Conservation (phyloP, 352 stramenopile species). For the Phytopythium montanum region DNA sequence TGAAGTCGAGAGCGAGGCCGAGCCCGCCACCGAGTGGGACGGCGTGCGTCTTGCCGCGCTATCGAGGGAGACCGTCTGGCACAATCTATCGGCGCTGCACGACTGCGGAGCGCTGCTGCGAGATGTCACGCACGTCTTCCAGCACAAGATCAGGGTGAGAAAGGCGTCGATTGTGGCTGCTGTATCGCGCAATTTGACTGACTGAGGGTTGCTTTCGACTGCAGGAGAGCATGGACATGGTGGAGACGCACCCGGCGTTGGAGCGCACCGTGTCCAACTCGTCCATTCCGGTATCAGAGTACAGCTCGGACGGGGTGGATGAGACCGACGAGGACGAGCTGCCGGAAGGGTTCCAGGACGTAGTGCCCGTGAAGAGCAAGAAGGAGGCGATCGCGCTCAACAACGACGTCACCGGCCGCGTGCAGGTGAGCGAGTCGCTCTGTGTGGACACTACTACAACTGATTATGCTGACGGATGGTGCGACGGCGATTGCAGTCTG, state of each 20-base stretch:
- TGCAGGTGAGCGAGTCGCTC: constrained; percentile 26
- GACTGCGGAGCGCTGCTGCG: constrained; percentile 44
- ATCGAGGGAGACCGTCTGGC: constrained; percentile 53
- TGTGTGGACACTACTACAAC: background rate
- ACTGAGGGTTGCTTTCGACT: background rate
- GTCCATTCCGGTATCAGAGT: constrained; percentile 43
- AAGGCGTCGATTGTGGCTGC: background rate
- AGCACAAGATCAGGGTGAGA: constrained; percentile 50
- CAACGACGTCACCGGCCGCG: constrained; percentile 67
- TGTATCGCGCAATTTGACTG: background rate
- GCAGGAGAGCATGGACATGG: constrained; percentile 49
- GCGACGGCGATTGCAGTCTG: constrained; percentile 13
- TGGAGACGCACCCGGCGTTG: constrained; percentile 33
- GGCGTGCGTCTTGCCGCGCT: constrained; percentile 35
- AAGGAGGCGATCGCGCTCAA: constrained; percentile 75
- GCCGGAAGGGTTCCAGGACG: constrained; percentile 57
- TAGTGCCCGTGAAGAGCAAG: constrained; percentile 69
- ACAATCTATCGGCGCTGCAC: constrained; percentile 55
- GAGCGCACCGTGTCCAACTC: constrained; percentile 37
- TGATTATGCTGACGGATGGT: background rate
- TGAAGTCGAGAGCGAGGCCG: constrained; percentile 39
- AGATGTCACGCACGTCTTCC: constrained; percentile 35
- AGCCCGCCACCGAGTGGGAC: constrained; percentile 28
- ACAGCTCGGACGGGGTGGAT: constrained; percentile 48
- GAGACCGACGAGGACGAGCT: constrained; percentile 46